Evolutionary conservation across 805 yeast genomes (phyloP).

Genomic region (Starmerella ratchasimensis): DNA sequence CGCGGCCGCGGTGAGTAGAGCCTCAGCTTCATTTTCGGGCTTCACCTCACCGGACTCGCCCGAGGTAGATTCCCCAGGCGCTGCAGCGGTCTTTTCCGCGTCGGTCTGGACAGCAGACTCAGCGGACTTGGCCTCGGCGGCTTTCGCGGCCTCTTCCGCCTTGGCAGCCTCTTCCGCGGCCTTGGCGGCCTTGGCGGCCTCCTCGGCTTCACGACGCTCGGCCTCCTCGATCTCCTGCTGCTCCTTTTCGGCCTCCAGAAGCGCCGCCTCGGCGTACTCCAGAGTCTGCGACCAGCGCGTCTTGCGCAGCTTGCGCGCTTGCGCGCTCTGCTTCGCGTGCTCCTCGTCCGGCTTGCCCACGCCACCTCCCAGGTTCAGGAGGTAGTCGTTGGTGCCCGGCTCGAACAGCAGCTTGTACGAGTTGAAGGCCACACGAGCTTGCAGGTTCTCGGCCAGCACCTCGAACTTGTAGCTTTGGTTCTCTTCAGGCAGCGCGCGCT

Average conservation of each 20-base stretch:
- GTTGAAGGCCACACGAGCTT: slow-evolving; percentile 64
- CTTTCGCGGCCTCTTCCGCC: too few species aligned
- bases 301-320: slow-evolving; percentile 7
- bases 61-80: not conserved
- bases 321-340: slow-evolving; percentile 1
- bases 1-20: too few species aligned
- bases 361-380: slow-evolving; percentile 25
- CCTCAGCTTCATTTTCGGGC: not conserved
- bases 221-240: too few species aligned
- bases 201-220: slow-evolving; percentile 15
- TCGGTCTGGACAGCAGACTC: not conserved
- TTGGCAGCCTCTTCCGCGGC: too few species aligned
- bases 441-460: slow-evolving; percentile 50
- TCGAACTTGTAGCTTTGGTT: slow-evolving; percentile 31
- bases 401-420: slow-evolving; percentile 74
- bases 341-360: too few species aligned
- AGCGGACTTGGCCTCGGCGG: too few species aligned
- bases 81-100: not conserved
- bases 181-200: not conserved
- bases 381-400: slow-evolving; percentile 63
- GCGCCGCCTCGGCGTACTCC: slow-evolving; percentile 12
- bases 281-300: slow-evolving; percentile 15
- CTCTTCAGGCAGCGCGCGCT: slow-evolving; percentile 28
- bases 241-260: slow-evolving; percentile 11
- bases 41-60: not conserved